A percentile compares a stretch with the other conserved stretches of the same genome.
These are phyloP conservation scores for Lablab purpureus DNA, from an alignment of 306 rosid genomes.

Conservation along the genomic window DNA sequence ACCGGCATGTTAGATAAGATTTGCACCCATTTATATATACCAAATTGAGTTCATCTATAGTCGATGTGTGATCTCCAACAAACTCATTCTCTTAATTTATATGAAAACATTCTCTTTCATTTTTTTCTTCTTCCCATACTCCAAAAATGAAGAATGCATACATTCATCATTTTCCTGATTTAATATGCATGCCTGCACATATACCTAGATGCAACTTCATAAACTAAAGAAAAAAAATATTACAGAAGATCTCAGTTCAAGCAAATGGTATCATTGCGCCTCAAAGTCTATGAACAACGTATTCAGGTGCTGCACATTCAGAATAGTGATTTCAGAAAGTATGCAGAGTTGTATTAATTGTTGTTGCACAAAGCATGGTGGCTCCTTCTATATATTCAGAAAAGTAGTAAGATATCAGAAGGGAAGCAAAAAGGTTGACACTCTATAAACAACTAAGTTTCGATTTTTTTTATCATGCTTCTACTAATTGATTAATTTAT, in stretches of 20 bases:
- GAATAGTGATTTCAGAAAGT: constrained; percentile 13
- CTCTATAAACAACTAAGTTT: not conserved
- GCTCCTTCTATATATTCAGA: not conserved
- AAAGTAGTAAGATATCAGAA: constrained; percentile 19
- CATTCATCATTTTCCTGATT: not conserved
- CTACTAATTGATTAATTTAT: not conserved
- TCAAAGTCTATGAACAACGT: constrained; percentile 35
- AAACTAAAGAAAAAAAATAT: not conserved
- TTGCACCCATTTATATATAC: too few relatives aligned
- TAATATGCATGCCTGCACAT: not conserved
- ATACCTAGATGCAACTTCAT: constrained; percentile 1
- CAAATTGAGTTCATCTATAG: too few relatives aligned
- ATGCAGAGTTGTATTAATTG: constrained; percentile 11
- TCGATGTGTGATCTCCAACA: too few relatives aligned
- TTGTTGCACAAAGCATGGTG: constrained; percentile 7
- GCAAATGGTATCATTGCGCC: constrained; percentile 32
- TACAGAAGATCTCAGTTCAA: not conserved
- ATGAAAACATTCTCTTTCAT: too few relatives aligned
- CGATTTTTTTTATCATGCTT: not conserved
- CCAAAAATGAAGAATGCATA: not conserved
- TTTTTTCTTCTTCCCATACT: not conserved
- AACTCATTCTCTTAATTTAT: too few relatives aligned
- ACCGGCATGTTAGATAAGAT: too few relatives aligned
- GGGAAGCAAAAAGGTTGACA: constrained; percentile 22
- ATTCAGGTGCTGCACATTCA: not conserved